These are phyloP conservation scores for Cladosporium sp. DNA, from an alignment of 2,329 filamentous ascomycete species.

Conservation along the genomic window DNA sequence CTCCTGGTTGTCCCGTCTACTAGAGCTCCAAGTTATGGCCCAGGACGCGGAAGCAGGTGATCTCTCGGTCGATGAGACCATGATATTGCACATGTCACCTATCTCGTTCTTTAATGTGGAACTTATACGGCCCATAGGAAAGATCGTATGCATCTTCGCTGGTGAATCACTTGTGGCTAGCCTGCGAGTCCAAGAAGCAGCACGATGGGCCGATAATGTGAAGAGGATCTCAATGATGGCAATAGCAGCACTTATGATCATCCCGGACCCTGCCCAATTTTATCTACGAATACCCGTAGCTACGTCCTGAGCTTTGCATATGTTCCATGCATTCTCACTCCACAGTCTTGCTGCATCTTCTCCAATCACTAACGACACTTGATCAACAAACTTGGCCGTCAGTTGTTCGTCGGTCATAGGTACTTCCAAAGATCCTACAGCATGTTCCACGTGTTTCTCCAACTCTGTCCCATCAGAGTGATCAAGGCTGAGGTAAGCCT, in stretches of 20 bases:
- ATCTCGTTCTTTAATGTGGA: no score
- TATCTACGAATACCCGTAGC: not conserved
- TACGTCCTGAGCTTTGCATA: constrained; percentile 22
- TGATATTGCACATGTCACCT: no score
- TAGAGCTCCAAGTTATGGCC: no score
- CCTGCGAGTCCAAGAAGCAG: no score
- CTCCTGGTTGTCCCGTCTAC: no score
- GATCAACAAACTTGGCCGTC: constrained; percentile 52
- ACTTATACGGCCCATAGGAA: no score
- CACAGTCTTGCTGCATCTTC: constrained; percentile 24
- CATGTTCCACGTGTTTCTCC: constrained; percentile 51
- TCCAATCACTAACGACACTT: constrained; percentile 47
- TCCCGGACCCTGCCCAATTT: not conserved
- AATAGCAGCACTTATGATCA: not conserved
- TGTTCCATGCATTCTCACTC: not conserved
- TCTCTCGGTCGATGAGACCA: no score
- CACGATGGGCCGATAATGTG: no score
- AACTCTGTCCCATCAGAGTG: constrained; percentile 42
- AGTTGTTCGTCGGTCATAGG: constrained; percentile 51
- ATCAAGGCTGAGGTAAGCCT: constrained; percentile 42
- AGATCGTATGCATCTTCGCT: no score
- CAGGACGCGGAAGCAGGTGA: no score
- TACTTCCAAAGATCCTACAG: constrained; percentile 52
- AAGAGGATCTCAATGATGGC: not conserved
- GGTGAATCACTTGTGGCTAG: no score